These are phyloP conservation scores for Boletus pseudopeckii DNA, from an alignment of 768 basidiomycete species.

Conservation along the genomic window DNA sequence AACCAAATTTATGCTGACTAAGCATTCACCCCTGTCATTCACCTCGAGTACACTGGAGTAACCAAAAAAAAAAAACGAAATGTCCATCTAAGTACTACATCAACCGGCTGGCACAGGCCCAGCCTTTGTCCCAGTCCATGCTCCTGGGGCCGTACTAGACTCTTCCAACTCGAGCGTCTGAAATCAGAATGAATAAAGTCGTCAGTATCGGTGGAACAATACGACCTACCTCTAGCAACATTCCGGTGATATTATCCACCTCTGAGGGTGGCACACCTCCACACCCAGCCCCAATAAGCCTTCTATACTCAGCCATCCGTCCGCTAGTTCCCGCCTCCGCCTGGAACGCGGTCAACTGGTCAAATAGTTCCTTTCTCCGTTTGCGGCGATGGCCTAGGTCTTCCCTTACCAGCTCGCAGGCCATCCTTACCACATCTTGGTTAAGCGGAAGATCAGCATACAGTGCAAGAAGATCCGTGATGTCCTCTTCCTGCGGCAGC, in stretches of 20 bases:
- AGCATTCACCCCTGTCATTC: slow-evolving; percentile 10
- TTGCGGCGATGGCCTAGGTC: slow-evolving; percentile 65
- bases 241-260: slow-evolving; percentile 80
- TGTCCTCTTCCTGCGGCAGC: slow-evolving; percentile 48
- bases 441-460: slow-evolving; percentile 57
- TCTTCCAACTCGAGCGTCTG: slow-evolving; percentile 84
- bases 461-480: slow-evolving; percentile 59
- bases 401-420: slow-evolving; percentile 59
- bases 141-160: slow-evolving; percentile 52
- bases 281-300: slow-evolving; percentile 86
- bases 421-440: slow-evolving; percentile 47
- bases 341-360: slow-evolving; percentile 74
- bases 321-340: slow-evolving; percentile 89
- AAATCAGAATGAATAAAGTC: slow-evolving; percentile 3
- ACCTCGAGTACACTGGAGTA: background rate
- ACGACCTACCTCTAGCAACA: slow-evolving; percentile 72
- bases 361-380: slow-evolving; percentile 69
- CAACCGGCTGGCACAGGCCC: slow-evolving; percentile 22
- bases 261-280: slow-evolving; percentile 83
- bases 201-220: background rate
- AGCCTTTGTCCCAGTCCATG: slow-evolving; percentile 37
- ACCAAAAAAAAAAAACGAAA: background rate
- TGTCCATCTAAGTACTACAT: slow-evolving; percentile 1
- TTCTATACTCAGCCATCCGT: slow-evolving; percentile 83
- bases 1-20: slow-evolving; percentile 17